Evolutionary conservation across 345 rosid species (phyloP), one percentile per base, ranked within the genome.

Genomic region (Aethionema arabicum): DNA sequence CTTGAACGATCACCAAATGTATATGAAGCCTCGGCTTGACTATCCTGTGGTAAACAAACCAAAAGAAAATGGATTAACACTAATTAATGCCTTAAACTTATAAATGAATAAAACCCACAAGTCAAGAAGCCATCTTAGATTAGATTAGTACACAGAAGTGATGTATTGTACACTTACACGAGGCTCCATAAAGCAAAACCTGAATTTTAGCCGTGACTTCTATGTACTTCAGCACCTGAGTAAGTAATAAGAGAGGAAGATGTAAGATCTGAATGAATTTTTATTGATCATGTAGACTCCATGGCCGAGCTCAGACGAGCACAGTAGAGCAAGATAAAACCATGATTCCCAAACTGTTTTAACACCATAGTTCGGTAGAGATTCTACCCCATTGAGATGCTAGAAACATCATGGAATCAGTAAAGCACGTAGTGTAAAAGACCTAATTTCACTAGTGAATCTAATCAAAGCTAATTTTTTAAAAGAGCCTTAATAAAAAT

Each of bases 1-100:
- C 88, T 93, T 32, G 84, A 80, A 59, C 88, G 64, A 59, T 89
- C 95, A 49, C 91, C 96, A 30, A 88, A 82, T 71, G 59, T 72
- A 36, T 72, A 76, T 13, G 73, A 65, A 45, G 75, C 74, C 77
- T 71, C 76, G 40, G 63, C 76, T 61, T 73, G 68, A 63, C 36
- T 49, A 58, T 68, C 77, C 83, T 73, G 43, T 55, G 14, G 41
- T 32, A 41, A 15, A 44, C 56, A 43, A 61, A 68, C 35, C 9
- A 0, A 36, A 52, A 67, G 10, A 43, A 31, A 14, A 32, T 6
- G 38, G 35, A 38, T 30, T 21, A 4, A 30, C 31, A 41, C 50
- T 21, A 50, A 11, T 10, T 29, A 12, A 32, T 37, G n/a, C 44
- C 10, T 40, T 40, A 43, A 43, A n/a, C 3, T 3, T 36, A 4